Evolutionary conservation across 441 rosid species (phyloP).

Genomic region (Mallotus japonicus): DNA sequence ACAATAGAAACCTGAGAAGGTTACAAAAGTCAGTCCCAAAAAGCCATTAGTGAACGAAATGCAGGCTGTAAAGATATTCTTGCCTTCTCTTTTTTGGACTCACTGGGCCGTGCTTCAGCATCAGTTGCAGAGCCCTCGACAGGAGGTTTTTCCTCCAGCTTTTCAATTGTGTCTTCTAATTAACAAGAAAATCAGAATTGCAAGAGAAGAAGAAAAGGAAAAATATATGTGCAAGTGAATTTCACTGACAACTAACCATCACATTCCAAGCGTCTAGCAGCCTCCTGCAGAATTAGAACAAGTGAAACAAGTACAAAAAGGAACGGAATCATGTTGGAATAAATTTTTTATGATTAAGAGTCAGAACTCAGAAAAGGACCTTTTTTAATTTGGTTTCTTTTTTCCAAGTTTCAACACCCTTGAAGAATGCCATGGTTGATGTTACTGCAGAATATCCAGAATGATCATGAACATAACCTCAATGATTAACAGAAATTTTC

Average conservation of each 20-base stretch:
- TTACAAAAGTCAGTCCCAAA: not conserved
- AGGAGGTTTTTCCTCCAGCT: slow-evolving; percentile 28
- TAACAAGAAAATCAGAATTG: slow-evolving; percentile 1
- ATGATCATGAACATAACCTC: not conserved
- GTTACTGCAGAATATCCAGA: slow-evolving; percentile 31
- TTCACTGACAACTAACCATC: slow-evolving; percentile 26
- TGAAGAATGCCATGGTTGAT: slow-evolving; percentile 48
- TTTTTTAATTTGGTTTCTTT: slow-evolving; percentile 46
- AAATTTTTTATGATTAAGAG: not conserved
- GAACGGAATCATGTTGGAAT: not conserved
- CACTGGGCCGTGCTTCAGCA: slow-evolving; percentile 21
- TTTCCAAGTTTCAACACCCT: slow-evolving; percentile 62
- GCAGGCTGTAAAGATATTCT: not conserved
- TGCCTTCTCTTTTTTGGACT: slow-evolving; percentile 36
- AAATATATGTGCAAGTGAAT: not conserved
- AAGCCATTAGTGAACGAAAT: not conserved
- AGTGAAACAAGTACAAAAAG: not conserved
- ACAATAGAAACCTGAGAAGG: slow-evolving; percentile 39
- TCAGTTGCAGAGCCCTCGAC: slow-evolving; percentile 25
- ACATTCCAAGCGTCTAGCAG: slow-evolving; percentile 29
- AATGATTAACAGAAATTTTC: not conserved
- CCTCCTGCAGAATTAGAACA: slow-evolving; percentile 36
- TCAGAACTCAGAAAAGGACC: slow-evolving; percentile 22
- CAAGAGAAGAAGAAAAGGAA: not conserved
- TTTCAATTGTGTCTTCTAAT: slow-evolving; percentile 32